These are phyloP conservation scores for Puccinellia tenuiflora DNA, from an alignment of 176 grass and related monocot genomes.

Conservation along the genomic window DNA sequence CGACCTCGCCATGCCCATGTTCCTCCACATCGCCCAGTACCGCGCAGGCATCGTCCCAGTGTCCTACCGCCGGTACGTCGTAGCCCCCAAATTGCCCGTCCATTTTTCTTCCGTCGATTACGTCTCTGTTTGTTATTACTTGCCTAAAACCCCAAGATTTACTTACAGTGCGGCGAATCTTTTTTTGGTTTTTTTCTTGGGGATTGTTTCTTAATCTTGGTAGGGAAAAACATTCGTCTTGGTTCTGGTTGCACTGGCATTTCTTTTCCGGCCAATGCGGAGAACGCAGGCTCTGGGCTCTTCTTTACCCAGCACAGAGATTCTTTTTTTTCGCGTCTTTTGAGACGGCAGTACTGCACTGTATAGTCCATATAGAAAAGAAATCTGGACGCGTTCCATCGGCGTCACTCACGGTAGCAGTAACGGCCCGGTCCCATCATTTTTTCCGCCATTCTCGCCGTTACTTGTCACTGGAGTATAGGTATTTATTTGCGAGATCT, in stretches of 20 bases:
- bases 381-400: not conserved
- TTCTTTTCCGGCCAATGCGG: not conserved
- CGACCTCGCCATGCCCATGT: constrained; percentile 94
- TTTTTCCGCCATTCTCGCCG: not conserved
- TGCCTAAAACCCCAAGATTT: not conserved
- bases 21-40: constrained; percentile 81
- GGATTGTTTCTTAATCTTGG: not conserved
- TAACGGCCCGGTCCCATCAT: not conserved
- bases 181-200: no score
- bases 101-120: no score
- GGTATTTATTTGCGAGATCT: not conserved
- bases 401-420: not conserved
- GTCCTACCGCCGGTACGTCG: constrained; percentile 58
- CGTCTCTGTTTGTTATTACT: no score
- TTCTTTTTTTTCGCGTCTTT: constrained; percentile 22
- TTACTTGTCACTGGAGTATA: not conserved
- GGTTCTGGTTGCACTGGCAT: not conserved
- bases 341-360: not conserved
- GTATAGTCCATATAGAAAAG: no score
- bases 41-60: constrained; percentile 90
- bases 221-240: constrained; percentile 28
- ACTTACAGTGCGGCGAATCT: not conserved
- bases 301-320: not conserved
- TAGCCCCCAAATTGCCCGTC: no score
- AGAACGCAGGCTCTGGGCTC: not conserved